These are phyloP conservation scores for Hypoxylon subgilvum DNA, from an alignment of 495 filamentous ascomycete species.

Conservation along the genomic window DNA sequence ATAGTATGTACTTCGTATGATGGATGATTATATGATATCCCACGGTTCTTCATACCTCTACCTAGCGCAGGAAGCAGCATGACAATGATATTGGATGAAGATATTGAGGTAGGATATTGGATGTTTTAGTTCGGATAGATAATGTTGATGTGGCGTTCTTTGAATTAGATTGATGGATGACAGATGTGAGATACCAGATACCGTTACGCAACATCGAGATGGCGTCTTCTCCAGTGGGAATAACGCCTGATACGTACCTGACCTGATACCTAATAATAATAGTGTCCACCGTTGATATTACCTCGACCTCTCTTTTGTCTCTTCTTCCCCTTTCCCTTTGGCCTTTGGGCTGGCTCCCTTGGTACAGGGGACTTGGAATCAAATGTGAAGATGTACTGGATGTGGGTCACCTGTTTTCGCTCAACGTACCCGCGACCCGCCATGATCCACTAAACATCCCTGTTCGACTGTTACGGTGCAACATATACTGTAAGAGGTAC, in stretches of 20 bases:
- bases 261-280: no score
- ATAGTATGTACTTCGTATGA: neutral
- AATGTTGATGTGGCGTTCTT: no score
- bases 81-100: no score
- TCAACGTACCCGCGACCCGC: constrained; percentile 39
- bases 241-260: no score
- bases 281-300: no score
- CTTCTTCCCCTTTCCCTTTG: neutral
- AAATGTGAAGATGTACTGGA: constrained; percentile 21
- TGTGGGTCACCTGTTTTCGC: constrained; percentile 37
- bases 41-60: no score
- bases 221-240: neutral
- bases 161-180: no score
- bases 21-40: no score
- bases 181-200: no score
- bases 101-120: neutral
- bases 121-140: no score
- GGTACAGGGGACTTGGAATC: constrained; percentile 16
- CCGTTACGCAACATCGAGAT: neutral
- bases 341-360: constrained; percentile 13
- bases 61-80: no score
- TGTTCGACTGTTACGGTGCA: constrained; percentile 22
- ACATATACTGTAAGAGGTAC: constrained; percentile 28
- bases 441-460: constrained; percentile 30
- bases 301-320: neutral